These are phyloP conservation scores for Blastobotrys mokoenaii DNA, from an alignment of 805 yeast species.

Conservation along the genomic window DNA sequence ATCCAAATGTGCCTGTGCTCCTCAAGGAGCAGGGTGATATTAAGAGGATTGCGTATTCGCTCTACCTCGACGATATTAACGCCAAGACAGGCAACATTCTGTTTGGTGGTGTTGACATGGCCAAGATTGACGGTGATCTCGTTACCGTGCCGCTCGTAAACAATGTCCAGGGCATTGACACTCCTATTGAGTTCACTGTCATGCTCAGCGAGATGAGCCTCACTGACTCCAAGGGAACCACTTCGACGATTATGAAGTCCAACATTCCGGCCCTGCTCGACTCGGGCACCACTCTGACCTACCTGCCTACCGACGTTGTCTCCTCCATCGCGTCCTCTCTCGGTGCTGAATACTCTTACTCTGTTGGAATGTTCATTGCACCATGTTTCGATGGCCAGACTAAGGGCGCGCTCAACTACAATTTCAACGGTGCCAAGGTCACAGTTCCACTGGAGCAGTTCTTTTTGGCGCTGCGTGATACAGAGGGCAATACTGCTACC, in stretches of 20 bases:
- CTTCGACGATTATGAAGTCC: constrained; percentile 3
- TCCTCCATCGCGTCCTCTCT: constrained; percentile 27
- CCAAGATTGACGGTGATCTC: constrained; percentile 36
- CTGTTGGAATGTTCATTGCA: constrained; percentile 17
- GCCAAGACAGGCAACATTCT: constrained; percentile 32
- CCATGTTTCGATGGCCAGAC: constrained; percentile 23
- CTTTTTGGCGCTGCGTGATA: constrained; percentile 9
- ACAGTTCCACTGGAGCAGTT: constrained; percentile 21
- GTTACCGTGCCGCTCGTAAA: constrained; percentile 18
- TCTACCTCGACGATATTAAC: constrained; percentile 34
- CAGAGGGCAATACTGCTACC: not conserved
- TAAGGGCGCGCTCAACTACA: constrained; percentile 33
- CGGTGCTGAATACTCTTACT: constrained; percentile 32
- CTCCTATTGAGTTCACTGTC: constrained; percentile 14
- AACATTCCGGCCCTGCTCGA: constrained; percentile 16
- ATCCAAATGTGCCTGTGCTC: constrained; percentile 58
- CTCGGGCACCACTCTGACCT: constrained; percentile 21
- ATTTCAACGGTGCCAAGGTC: constrained; percentile 40
- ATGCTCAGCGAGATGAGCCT: constrained; percentile 5
- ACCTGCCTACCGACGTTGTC: constrained; percentile 21
- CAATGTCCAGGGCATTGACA: constrained; percentile 6
- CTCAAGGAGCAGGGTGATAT: constrained; percentile 42
- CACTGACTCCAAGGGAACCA: constrained; percentile 1
- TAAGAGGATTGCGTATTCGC: constrained; percentile 36
- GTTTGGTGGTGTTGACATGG: constrained; percentile 47